phyloP scores from a whole-genome alignment of 805 yeast species.

The Torulaspora quercuum region DNA sequence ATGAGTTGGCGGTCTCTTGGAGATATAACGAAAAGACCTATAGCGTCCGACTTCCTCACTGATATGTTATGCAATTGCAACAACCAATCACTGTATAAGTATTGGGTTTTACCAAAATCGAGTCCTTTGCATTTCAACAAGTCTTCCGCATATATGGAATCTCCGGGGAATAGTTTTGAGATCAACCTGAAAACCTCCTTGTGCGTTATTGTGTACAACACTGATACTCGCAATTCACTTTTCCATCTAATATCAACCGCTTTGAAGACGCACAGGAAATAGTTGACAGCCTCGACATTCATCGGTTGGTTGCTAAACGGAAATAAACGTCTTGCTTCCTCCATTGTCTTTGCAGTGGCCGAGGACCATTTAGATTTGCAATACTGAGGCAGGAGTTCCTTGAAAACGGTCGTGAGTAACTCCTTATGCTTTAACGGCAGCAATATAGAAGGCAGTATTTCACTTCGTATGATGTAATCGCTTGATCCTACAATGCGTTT shows the following conservation, averaged over 20 bases:
- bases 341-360: slow-evolving; percentile 11
- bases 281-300: slow-evolving; percentile 11
- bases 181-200: slow-evolving; percentile 13
- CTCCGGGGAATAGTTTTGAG: slow-evolving; percentile 14
- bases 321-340: slow-evolving; percentile 7
- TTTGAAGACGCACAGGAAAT: slow-evolving; percentile 16
- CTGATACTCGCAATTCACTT: slow-evolving; percentile 10
- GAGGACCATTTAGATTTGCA: slow-evolving; percentile 18
- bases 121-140: slow-evolving; percentile 11
- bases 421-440: slow-evolving; percentile 17
- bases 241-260: slow-evolving; percentile 11
- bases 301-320: slow-evolving; percentile 20
- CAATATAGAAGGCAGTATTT: slow-evolving; percentile 17
- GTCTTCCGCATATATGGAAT: slow-evolving; percentile 6
- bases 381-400: slow-evolving; percentile 20
- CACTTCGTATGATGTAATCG: slow-evolving; percentile 14
- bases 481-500: slow-evolving; percentile 17
- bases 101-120: slow-evolving; percentile 12
- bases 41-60: slow-evolving; percentile 3
- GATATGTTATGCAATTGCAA: slow-evolving; percentile 14
- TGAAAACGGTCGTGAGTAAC: slow-evolving; percentile 18
- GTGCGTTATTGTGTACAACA: slow-evolving; percentile 10
- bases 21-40: slow-evolving; percentile 20
- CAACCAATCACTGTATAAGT: slow-evolving; percentile 14
- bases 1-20: slow-evolving; percentile 13